Base-by-base conservation (phyloP, 306 rosid genomes). In the Ochetophila trinervis region DNA sequence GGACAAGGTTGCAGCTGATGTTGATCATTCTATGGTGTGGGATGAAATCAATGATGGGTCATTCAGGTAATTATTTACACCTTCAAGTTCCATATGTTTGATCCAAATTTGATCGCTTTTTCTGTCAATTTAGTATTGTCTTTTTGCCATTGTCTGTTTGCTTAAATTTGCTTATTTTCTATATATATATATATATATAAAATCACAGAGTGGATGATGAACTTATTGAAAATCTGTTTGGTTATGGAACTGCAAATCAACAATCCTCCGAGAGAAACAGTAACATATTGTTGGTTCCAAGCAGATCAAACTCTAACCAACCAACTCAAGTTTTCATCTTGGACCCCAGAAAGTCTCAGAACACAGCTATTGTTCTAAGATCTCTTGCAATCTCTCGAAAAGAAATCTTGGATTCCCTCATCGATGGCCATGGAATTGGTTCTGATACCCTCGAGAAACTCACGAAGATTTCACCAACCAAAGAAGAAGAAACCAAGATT, bases 1-100 rank as follows among this genome's bases (percentile, higher is more conserved):
- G 98, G 98, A 91, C 78, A 91, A 91, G 81, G 95, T 89, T 55
- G 73, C 57, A 37, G 89, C 96, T 5, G 85, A 75, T 68, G 91
- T 74, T 69, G 92, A 89, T 77, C 98, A 83, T 72, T 82, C 91
- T 49, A 83, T 87, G 57, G 97, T 87, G 54, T 90, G 95, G 95
- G 88, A 90, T 78, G 81, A 83, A 83, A 82, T 91, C 77, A 78
- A 82, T 61, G 95, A 83, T 55, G 96, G 95, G 21, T 87, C 95
- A 66, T 84, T 89, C 69, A 35, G 90, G 98, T 85, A 85, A 27
- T 2, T 27, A n/a, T 10, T 36, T 36, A 40, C 45, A 8, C 12
- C 45, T 12, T 40, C 45, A 8, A 36, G 42, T 8, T 36, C 10
- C 10, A 37, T 37, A 37, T 37, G 6, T 66, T 21, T 51, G 55